Base-by-base conservation (phyloP, 345 rosid species). In the Eucalyptus leucophloia region DNA sequence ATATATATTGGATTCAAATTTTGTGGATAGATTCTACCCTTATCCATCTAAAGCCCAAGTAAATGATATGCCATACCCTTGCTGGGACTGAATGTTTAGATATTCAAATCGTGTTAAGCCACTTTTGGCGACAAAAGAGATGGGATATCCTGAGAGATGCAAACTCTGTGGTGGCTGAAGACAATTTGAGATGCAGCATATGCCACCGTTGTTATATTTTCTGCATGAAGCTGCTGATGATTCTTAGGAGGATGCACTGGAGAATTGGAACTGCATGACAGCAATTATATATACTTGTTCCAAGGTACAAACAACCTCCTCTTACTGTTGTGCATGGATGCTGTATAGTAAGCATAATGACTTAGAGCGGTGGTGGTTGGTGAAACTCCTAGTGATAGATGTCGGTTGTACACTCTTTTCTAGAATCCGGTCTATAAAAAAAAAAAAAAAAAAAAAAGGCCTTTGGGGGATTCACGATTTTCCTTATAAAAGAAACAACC, bases 241-340 rank as follows among this genome's bases (percentile, higher is more conserved):
- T 90, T 86, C 58, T 91, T 90, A 92, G 87, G 95, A 92, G 67
- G 91, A 83, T 30, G 86, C 92, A 13, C 88, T 98, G 72, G 95
- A 95, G 87, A 93, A 91, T 53, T 97, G 99, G 98, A 94, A 96
- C 89, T 98, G 98, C 99, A 93, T 98, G 94, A 97, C 96, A 50
- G 94, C 96, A 49, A 82, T 94, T 65, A 91, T 97, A 82, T 93
- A 94, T 91, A 98, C 99, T 89, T 96, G 98, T 92, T 92, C 96
- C 67, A 93, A 93, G 96, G 99, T 94, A 65, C 50, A 90, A 89
- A 89, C 28, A 21, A 37, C 83, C 28, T 77, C 45, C 83, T 21
- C 45, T 21, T 37, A 21, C 21, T 40, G n/a, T 32, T n/a, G 21
- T 45, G 17, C 54, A 23, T 77, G 47, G 28, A 49, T 87, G 49